Evolutionary conservation across 306 rosid genomes (phyloP).

Genomic region (Mucuna pruriens): DNA sequence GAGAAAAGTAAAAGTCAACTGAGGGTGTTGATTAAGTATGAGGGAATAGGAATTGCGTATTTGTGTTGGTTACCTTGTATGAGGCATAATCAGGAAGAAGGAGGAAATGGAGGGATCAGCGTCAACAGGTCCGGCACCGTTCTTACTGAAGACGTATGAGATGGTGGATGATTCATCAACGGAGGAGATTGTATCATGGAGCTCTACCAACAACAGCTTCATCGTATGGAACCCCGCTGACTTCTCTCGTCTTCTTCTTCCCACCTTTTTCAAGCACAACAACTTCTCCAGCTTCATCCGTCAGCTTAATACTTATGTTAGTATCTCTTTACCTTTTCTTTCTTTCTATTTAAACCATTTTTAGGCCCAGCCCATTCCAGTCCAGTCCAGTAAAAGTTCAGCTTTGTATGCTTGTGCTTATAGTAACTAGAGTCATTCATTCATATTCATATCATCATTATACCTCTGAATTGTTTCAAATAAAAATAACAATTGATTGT

Average conservation of each 20-base stretch:
- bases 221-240: conserved; percentile 82
- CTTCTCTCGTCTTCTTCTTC: conserved; percentile 70
- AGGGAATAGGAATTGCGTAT: not conserved
- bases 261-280: conserved; percentile 78
- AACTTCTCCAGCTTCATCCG: conserved; percentile 92
- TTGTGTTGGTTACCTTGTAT: not conserved
- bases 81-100: not conserved
- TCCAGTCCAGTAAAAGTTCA: too few species aligned
- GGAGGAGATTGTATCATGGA: conserved; percentile 78
- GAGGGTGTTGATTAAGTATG: too few species aligned
- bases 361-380: too few species aligned
- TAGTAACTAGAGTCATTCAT: too few species aligned
- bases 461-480: too few species aligned
- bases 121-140: conserved; percentile 59
- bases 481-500: too few species aligned
- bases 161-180: conserved; percentile 79
- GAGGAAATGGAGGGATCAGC: not conserved
- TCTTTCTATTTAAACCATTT: not conserved
- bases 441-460: too few species aligned
- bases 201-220: conserved; percentile 62
- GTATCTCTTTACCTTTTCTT: not conserved
- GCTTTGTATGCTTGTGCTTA: too few species aligned
- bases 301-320: conserved; percentile 85
- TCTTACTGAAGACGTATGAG: conserved; percentile 72
- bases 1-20: too few species aligned